Conservation (phyloP, 228 moss, liverwort and hornwort genomes). For the Sphagnum fallax region DNA sequence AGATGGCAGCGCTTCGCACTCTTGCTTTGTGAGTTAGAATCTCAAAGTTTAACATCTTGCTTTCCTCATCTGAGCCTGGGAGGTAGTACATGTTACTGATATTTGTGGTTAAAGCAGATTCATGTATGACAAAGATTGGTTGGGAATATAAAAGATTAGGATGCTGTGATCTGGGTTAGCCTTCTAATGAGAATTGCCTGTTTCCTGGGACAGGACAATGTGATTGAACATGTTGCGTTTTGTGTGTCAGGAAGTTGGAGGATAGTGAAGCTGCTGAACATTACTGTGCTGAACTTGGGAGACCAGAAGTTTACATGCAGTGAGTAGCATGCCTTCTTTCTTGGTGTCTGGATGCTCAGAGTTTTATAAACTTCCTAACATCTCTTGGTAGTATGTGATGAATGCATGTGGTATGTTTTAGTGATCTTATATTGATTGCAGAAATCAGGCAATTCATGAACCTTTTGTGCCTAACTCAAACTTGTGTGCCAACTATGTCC, state of each 20-base stretch:
- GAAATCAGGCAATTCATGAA: not conserved
- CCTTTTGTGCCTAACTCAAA: not conserved
- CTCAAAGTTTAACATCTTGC: not conserved
- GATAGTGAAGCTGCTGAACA: constrained; percentile 85
- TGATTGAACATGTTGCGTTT: not conserved
- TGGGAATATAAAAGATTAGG: no score
- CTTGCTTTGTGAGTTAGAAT: constrained; percentile 72
- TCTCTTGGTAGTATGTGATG: not conserved
- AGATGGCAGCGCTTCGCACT: constrained; percentile 85
- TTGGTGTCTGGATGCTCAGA: not conserved
- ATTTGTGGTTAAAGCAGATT: no score
- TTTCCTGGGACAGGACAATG: no score
- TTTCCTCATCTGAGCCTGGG: not conserved
- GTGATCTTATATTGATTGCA: not conserved
- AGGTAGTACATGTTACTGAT: not conserved
- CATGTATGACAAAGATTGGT: no score
- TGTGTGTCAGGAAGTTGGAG: constrained; percentile 77
- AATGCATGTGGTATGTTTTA: not conserved
- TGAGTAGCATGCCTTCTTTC: constrained; percentile 25
- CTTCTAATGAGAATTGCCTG: no score
- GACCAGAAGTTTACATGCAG: constrained; percentile 85
- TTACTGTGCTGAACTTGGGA: constrained; percentile 88
- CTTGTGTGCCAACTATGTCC: not conserved
- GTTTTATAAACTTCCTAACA: no score
- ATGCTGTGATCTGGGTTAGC: no score